Base-by-base conservation (phyloP, 495 filamentous ascomycete genomes). In the Rostrohypoxylon terebratum region DNA sequence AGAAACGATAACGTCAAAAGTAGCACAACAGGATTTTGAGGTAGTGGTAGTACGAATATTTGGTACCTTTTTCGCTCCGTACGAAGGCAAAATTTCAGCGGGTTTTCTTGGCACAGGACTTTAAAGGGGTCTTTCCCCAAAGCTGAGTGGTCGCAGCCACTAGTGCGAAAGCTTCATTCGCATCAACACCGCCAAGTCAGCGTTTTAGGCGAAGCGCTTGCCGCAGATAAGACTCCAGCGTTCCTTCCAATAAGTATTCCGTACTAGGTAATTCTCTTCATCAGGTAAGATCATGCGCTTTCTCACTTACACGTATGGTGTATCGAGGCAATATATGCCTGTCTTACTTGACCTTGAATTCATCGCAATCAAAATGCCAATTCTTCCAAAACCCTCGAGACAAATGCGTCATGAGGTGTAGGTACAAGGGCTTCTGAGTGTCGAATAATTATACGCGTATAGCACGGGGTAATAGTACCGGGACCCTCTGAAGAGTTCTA, bases 101-200 rank as follows among this genome's bases (percentile, higher is more conserved):
- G 51, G 6, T 64, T 64, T 68, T 42, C 64, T 72, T 68, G 69
- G 64, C 69, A 53, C 9, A 72, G 44, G 58, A 69, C 51, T 58
- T 63, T 25, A 13, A 48, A 59, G 57, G 59, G 54, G 33, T 48
- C 10, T 25, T 66, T 42, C 47, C 18, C 53, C 42, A 59, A 60
- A 51, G 20, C 51, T 55, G 28, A 63, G 13, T 68, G 66, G 66
- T 28, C 38, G 66, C 25, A 63, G 38, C 8, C 34, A 5, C n/a
- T 53, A 68, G 36, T 36, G 55, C 55, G 55, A 54, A 66, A 20
- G 25, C 33, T 58, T 59, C 40, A 58, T 42, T 55, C 21, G 23
- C 21, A 28, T 33, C 38, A 36, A 65, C n/a, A 36, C 40, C 38
- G 54, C 63, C 53, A 59, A 59, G 61, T 55, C 48, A 55, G 48